Percentiles rank a stretch among this genome's conserved stretches.
phyloP scores from a whole-genome alignment of 345 rosid species.

The Cardamine resedifolia region DNA sequence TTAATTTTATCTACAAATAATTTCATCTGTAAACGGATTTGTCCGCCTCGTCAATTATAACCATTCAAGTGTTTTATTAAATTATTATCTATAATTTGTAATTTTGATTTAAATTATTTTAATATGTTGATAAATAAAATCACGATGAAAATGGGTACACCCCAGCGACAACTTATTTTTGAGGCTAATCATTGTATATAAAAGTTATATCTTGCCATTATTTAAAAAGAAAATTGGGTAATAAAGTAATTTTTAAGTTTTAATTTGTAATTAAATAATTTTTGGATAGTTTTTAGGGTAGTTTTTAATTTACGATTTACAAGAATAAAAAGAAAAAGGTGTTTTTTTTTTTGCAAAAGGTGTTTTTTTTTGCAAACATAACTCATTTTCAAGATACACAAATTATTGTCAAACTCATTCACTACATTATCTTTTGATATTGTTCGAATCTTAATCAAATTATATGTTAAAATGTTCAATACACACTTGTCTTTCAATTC shows the following conservation, averaged over 20 bases:
- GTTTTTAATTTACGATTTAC: not conserved
- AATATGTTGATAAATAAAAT: not conserved
- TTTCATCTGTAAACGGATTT: too few species aligned
- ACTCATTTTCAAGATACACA: not conserved
- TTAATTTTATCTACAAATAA: too few species aligned
- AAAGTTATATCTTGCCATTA: not conserved
- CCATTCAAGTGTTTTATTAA: too few species aligned
- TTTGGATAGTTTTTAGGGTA: too few species aligned
- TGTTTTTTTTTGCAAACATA: too few species aligned
- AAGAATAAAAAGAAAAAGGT: not conserved
- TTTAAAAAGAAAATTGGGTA: too few species aligned
- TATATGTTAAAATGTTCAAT: not conserved
- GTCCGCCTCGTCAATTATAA: too few species aligned
- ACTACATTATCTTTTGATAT: not conserved
- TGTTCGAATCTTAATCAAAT: not conserved
- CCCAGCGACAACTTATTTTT: conserved; percentile 20
- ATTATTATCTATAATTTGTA: not conserved
- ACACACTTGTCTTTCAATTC: not conserved
- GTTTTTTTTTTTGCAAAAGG: too few species aligned
- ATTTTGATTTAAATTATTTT: not conserved
- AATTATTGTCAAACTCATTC: not conserved
- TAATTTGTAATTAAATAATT: too few species aligned
- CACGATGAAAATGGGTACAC: not conserved
- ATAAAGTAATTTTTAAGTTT: too few species aligned
- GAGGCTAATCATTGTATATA: conserved; percentile 19